These are phyloP conservation scores for Clonostachys rhizophaga DNA, from an alignment of 2,329 filamentous ascomycete genomes.

Conservation along the genomic window DNA sequence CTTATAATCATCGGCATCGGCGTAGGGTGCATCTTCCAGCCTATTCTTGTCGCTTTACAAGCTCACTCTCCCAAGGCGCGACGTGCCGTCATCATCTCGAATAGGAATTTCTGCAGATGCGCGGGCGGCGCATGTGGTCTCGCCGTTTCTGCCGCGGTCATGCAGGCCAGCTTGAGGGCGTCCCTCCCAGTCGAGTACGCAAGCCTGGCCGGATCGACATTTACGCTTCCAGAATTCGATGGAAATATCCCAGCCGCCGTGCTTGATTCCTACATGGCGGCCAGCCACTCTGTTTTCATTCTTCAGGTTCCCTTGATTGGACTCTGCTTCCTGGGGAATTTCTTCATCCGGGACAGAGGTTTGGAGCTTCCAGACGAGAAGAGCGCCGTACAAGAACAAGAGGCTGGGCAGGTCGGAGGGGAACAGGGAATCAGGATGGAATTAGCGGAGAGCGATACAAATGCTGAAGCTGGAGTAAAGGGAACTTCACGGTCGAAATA, in stretches of 20 bases:
- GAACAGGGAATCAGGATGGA: no score
- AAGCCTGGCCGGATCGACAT: slow-evolving; percentile 18
- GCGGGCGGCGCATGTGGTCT: slow-evolving; percentile 33
- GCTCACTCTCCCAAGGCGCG: slow-evolving; percentile 51
- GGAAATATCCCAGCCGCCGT: slow-evolving; percentile 5
- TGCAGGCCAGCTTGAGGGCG: slow-evolving; percentile 19
- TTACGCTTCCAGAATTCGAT: slow-evolving; percentile 14
- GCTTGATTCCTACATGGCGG: slow-evolving; percentile 40
- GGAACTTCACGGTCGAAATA: no score
- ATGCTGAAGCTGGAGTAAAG: no score
- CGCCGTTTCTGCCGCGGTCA: slow-evolving; percentile 31
- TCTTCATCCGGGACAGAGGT: slow-evolving; percentile 1
- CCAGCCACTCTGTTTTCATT: slow-evolving; percentile 50
- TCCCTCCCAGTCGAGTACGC: slow-evolving; percentile 15
- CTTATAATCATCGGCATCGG: slow-evolving; percentile 43
- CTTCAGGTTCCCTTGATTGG: slow-evolving; percentile 42
- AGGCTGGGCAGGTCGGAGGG: no score
- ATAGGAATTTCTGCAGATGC: slow-evolving; percentile 58
- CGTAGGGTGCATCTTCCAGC: slow-evolving; percentile 43
- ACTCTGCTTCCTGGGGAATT: not conserved
- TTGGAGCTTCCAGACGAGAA: slow-evolving; percentile 1
- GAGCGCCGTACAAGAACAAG: no score
- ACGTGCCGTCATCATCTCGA: slow-evolving; percentile 57
- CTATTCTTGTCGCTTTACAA: slow-evolving; percentile 50
- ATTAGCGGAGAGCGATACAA: no score